Conservation (phyloP, 345 rosid genomes). For the Heritiera fomes region DNA sequence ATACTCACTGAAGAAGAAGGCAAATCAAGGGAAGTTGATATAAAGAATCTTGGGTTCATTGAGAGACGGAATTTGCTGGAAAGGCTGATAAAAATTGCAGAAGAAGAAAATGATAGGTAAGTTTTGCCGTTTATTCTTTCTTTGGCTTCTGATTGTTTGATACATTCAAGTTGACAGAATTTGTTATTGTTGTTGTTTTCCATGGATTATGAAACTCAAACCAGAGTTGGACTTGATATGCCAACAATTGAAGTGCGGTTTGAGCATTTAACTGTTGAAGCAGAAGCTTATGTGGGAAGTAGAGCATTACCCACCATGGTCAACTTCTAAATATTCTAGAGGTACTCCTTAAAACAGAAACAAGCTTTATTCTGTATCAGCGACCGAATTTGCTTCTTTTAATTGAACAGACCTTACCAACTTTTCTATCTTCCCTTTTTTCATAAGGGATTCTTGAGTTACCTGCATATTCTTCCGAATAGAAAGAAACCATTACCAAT, state of each 20-base stretch:
- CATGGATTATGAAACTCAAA: background rate
- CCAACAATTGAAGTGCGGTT: background rate
- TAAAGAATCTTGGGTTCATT: background rate
- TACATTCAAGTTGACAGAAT: background rate
- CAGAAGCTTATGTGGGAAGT: background rate
- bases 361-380: conserved; percentile 48
- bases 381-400: background rate
- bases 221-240: background rate
- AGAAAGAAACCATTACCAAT: background rate
- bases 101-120: background rate
- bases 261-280: background rate
- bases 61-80: background rate
- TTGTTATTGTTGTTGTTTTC: background rate
- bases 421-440: background rate
- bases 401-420: background rate
- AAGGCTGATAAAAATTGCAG: background rate
- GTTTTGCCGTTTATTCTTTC: background rate
- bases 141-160: background rate
- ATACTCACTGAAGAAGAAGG: conserved; percentile 21
- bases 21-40: background rate
- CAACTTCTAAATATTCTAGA: background rate
- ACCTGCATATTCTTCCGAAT: background rate
- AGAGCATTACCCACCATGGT: background rate
- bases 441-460: background rate
- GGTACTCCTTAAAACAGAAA: background rate